Conservation (phyloP, 352 stramenopile genomes). For the Phytophthora fragariaefolia region DNA sequence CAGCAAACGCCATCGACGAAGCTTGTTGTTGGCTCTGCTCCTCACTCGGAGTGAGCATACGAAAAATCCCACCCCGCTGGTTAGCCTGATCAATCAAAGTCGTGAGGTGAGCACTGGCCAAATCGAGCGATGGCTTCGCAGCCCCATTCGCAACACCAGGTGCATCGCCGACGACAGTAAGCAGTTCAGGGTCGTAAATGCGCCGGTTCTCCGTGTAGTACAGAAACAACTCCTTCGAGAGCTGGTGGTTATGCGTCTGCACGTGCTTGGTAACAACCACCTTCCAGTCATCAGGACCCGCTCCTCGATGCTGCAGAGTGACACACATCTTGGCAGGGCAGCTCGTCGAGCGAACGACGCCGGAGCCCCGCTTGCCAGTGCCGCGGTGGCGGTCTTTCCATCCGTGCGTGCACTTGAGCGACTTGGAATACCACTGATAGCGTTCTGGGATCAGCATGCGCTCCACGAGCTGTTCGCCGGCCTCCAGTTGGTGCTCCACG, state of each 20-base stretch:
- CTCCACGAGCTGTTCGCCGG: conserved; percentile 15
- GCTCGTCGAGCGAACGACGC: conserved; percentile 67
- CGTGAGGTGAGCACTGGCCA: conserved; percentile 16
- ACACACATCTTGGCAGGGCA: conserved; percentile 85
- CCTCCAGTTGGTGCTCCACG: neutral
- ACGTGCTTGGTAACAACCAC: conserved; percentile 81
- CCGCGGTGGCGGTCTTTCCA: conserved; percentile 78
- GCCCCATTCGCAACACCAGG: neutral
- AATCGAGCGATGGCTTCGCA: conserved; percentile 3
- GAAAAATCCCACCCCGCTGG: conserved; percentile 26
- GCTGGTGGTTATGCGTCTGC: conserved; percentile 73
- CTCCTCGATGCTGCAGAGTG: conserved; percentile 62
- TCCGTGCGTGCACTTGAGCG: conserved; percentile 80
- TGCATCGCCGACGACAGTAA: conserved; percentile 37
- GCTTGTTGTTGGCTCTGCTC: conserved; percentile 27
- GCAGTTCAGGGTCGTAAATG: conserved; percentile 78
- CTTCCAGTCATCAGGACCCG: conserved; percentile 56
- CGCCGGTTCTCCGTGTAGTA: conserved; percentile 83
- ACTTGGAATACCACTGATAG: conserved; percentile 85
- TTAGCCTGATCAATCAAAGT: conserved; percentile 31
- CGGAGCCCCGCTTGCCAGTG: conserved; percentile 67
- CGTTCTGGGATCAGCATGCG: conserved; percentile 64
- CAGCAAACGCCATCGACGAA: conserved; percentile 24
- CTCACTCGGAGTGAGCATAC: conserved; percentile 21
- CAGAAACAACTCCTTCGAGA: conserved; percentile 76